Base-by-base conservation (phyloP, 2,329 filamentous ascomycete species). In the Fusarium sulawesiense region DNA sequence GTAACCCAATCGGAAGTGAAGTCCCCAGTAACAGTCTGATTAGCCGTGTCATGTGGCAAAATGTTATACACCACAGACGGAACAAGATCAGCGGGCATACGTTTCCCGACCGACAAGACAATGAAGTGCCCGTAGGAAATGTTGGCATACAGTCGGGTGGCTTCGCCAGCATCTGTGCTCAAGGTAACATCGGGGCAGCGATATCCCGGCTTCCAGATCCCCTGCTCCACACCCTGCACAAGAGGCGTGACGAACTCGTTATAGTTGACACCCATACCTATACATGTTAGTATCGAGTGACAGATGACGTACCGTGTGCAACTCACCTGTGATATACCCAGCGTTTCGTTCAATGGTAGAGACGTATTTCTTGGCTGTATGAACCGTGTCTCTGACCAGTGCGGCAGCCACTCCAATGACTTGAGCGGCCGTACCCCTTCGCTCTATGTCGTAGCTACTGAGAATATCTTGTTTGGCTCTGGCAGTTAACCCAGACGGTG, bases 381-480 rank as follows among this genome's bases (percentile, higher is more conserved):
- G 76, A 5, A 81, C 70, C 0, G 83, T 85, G 60, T 83, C 82
- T 44, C 83, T 77, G 4, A 85, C 83, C 16, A 85, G 73, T 8
- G 78, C 75, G 1, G 83, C 83, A 1, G 83, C 83, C 1, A 85
- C 83, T 32, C 83, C 80, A 42, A 85, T 83, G 23, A 85, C 83
- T 20, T 77, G 78, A 57, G 81, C 78, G 1, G 83, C 83, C 0
- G 81, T 83, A 6, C 77, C 75, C 32, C 82, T 76, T 12, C 83
- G 77, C 68, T 85, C 83, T 0, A 77, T 75, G 51, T 85, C 82
- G 62, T 85, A 85, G 58, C 81, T 84, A 16, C 73, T 67, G 5
- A 85, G 70, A 6, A 84, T 67, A 5, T 72, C 76, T 1, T 70
- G 54, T 1, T 40, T 55, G 3, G 61, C 40, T 6, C 49, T 12